Conservation (phyloP, 2,329 filamentous ascomycete species). For the Fusarium multiceps region DNA sequence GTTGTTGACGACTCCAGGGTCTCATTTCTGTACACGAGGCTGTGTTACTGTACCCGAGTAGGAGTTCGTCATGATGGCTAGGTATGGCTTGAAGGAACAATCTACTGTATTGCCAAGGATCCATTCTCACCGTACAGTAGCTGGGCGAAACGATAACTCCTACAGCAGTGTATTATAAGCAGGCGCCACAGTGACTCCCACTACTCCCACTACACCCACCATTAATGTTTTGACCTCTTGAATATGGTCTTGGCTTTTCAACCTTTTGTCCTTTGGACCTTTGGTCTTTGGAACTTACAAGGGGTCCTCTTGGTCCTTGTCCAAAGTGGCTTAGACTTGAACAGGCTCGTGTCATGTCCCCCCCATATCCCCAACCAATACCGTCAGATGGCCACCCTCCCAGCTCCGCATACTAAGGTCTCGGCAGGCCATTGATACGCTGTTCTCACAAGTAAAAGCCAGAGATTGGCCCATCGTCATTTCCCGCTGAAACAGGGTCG, state of each 20-base stretch:
- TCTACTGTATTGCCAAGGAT: conserved; percentile 3
- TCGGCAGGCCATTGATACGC: conserved; percentile 38
- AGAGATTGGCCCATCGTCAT: conserved; percentile 47
- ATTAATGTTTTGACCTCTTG: conserved; percentile 29
- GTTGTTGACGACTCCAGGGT: conserved; percentile 13
- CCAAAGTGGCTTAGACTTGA: conserved; percentile 36
- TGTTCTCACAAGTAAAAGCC: conserved; percentile 23
- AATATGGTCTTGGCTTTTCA: conserved; percentile 4
- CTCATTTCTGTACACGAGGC: conserved; percentile 20
- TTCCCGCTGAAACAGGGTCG: conserved; percentile 47
- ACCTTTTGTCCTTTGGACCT: background rate
- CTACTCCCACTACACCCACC: background rate
- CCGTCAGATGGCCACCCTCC: conserved; percentile 12
- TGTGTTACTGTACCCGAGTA: background rate
- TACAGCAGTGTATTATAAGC: conserved; percentile 11
- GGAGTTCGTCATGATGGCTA: background rate
- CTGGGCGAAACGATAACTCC: conserved; percentile 12
- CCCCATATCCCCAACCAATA: conserved; percentile 31
- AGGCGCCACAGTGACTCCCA: conserved; percentile 16
- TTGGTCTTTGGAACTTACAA: conserved; percentile 9
- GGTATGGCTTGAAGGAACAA: background rate
- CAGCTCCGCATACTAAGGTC: conserved; percentile 36
- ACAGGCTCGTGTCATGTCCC: conserved; percentile 40
- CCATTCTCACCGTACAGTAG: conserved; percentile 16
- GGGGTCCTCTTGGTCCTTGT: conserved; percentile 8